These are phyloP conservation scores for Trametes meyenii DNA, from an alignment of 768 basidiomycete species.

Conservation along the genomic window DNA sequence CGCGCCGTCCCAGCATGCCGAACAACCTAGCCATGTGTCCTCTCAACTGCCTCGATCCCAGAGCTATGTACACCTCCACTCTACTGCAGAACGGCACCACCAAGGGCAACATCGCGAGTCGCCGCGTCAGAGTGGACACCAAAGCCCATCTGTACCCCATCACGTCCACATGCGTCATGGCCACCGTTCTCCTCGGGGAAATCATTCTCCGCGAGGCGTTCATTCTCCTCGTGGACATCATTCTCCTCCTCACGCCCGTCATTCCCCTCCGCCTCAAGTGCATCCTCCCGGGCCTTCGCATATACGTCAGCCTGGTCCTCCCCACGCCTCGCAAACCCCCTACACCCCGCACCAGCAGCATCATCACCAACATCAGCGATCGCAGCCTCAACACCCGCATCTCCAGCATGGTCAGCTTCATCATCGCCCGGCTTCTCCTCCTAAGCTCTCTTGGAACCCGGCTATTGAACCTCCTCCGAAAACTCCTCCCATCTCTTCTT, in stretches of 20 bases:
- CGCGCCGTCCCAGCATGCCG: not conserved
- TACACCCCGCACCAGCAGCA: constrained; percentile 26
- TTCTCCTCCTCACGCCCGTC: constrained; percentile 14
- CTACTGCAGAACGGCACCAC: constrained; percentile 12
- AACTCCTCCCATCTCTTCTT: constrained; percentile 52
- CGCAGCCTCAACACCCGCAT: constrained; percentile 26
- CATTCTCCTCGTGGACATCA: constrained; percentile 19
- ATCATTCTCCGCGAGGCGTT: constrained; percentile 20
- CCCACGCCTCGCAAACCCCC: constrained; percentile 8
- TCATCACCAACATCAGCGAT: constrained; percentile 29
- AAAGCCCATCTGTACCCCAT: constrained; percentile 6
- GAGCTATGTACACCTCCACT: not conserved
- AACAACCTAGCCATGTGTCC: constrained; percentile 12
- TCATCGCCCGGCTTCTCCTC: constrained; percentile 57
- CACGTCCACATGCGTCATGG: constrained; percentile 4
- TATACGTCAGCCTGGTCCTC: constrained; percentile 2
- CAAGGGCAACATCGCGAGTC: constrained; percentile 8
- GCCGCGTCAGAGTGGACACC: constrained; percentile 13
- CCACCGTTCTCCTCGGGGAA: constrained; percentile 11
- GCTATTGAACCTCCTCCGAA: constrained; percentile 79
- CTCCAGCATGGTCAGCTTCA: constrained; percentile 30
- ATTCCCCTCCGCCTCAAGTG: constrained; percentile 10
- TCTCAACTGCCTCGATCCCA: not conserved
- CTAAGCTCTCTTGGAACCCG: constrained; percentile 79
- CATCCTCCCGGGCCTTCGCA: constrained; percentile 22